phyloP scores from a whole-genome alignment of 2,329 filamentous ascomycete species.

The Fusarium sp. region DNA sequence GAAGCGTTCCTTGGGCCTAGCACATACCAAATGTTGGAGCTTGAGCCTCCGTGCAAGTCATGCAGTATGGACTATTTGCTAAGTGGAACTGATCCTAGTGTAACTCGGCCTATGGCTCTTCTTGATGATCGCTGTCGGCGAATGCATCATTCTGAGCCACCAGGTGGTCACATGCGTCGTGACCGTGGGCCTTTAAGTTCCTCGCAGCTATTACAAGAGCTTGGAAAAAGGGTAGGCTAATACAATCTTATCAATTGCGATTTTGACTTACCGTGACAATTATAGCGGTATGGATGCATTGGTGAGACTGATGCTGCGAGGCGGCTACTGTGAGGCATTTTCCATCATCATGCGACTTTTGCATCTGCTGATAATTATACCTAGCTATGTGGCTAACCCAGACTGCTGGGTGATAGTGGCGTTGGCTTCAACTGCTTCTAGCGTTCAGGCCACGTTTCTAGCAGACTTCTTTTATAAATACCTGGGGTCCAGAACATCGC shows the following conservation, averaged over 20 bases:
- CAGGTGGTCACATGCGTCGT: neutral
- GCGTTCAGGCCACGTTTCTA: neutral
- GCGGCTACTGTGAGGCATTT: neutral
- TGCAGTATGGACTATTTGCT: neutral
- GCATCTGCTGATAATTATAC: neutral
- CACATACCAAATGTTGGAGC: neutral
- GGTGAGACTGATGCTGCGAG: neutral
- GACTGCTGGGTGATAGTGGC: neutral
- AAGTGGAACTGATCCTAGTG: neutral
- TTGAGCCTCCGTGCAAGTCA: neutral
- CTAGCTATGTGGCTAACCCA: neutral
- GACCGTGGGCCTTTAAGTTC: neutral
- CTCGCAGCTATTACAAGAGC: neutral
- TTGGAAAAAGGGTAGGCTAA: neutral
- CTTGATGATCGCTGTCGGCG: neutral
- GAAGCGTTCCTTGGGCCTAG: neutral
- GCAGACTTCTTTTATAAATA: conserved; percentile 5
- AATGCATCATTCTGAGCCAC: neutral
- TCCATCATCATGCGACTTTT: accelerated
- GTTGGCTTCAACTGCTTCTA: neutral
- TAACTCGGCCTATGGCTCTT: neutral
- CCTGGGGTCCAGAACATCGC: neutral
- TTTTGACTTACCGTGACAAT: neutral
- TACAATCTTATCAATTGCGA: accelerated
- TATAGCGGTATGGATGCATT: neutral